Conservation (phyloP, 176 grass and related monocot genomes). For the Phoenix roebelenii region DNA sequence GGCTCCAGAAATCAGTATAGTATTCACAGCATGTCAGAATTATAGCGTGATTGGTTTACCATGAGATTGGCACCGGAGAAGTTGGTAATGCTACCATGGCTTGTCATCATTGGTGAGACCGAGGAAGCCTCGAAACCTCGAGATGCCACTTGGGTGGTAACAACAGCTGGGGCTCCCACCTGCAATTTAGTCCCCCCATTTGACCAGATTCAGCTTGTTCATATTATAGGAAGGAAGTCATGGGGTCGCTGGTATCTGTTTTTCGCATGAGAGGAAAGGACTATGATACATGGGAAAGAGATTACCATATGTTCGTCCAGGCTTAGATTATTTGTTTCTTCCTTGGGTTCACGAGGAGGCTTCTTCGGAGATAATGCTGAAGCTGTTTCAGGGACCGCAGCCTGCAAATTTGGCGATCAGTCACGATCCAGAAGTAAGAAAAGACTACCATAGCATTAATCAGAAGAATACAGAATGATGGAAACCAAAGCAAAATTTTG, state of each 20-base stretch:
- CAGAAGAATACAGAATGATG: constrained; percentile 3
- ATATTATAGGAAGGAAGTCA: too few relatives aligned
- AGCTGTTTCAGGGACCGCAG: background rate
- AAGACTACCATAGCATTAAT: background rate
- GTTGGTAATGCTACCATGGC: background rate
- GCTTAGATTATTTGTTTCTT: background rate
- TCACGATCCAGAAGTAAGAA: background rate
- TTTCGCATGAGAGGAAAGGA: too few relatives aligned
- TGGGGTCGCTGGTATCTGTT: too few relatives aligned
- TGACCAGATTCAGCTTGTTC: too few relatives aligned
- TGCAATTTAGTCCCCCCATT: too few relatives aligned
- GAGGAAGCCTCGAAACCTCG: too few relatives aligned
- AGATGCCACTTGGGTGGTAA: too few relatives aligned
- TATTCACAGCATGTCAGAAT: too few relatives aligned
- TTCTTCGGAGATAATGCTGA: background rate
- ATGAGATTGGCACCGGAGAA: background rate
- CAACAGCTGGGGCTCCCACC: too few relatives aligned
- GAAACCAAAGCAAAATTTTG: background rate
- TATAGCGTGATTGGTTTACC: background rate
- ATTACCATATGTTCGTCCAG: background rate
- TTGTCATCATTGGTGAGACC: background rate
- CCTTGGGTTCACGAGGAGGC: background rate
- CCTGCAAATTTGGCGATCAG: background rate
- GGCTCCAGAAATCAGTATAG: too few relatives aligned
- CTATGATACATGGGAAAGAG: background rate